Conservation (phyloP, 2,329 filamentous ascomycete species). For the Monilinia vaccinii-corymbosi region DNA sequence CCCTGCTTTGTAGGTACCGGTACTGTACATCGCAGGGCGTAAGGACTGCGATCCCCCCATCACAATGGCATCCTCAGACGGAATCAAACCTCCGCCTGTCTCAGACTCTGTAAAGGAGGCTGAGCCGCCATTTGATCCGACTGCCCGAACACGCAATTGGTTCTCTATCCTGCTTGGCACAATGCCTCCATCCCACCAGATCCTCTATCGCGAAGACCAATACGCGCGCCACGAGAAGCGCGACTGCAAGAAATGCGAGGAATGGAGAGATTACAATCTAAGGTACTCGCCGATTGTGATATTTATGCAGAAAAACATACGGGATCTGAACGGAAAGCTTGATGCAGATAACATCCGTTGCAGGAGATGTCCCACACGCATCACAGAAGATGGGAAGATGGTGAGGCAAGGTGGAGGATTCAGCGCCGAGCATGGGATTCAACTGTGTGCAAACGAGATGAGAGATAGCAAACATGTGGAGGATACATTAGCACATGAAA, state of each 20-base stretch:
- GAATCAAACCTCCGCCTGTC: conserved; percentile 4
- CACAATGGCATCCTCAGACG: conserved; percentile 1
- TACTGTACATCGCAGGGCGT: neutral
- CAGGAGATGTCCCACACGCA: conserved; percentile 58
- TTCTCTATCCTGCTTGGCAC: conserved; percentile 9
- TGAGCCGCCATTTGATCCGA: conserved; percentile 2
- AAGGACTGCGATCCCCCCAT: neutral
- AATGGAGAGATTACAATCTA: conserved; percentile 75
- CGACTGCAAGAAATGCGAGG: conserved; percentile 75
- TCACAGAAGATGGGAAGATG: conserved; percentile 40
- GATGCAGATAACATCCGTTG: conserved; percentile 71
- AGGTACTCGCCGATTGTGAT: conserved; percentile 76
- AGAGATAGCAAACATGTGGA: conserved; percentile 73
- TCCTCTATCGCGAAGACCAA: conserved; percentile 50
- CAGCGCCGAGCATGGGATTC: conserved; percentile 74
- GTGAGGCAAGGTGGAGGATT: conserved; percentile 72
- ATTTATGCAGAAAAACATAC: conserved; percentile 77
- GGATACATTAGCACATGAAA: conserved; percentile 91
- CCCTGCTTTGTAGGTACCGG: neutral
- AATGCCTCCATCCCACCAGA: conserved; percentile 5
- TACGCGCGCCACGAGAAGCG: conserved; percentile 66
- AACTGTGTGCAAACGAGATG: conserved; percentile 89
- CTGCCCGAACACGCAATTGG: conserved; percentile 8
- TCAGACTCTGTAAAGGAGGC: neutral
- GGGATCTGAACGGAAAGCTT: conserved; percentile 67